Evolutionary conservation across 78 protist species (phyloP).

Genomic region (Dictyostelium citrinum): DNA sequence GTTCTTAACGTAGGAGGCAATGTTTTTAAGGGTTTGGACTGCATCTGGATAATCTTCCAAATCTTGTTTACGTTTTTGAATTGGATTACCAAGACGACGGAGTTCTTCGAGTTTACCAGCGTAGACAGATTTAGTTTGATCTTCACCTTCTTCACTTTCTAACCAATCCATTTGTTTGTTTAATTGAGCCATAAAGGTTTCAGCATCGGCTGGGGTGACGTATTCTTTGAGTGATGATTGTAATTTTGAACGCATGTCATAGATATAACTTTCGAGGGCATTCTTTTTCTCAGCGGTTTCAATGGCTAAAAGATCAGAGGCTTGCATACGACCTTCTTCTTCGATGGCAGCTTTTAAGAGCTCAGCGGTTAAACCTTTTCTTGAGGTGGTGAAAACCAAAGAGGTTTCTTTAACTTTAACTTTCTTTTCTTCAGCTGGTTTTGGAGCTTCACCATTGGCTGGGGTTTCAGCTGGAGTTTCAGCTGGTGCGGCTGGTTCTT

Average conservation of each 20-base stretch:
- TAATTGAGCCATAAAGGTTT: conserved; percentile 32
- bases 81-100: conserved; percentile 57
- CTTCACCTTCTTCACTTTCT: conserved; percentile 94
- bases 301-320: conserved; percentile 68
- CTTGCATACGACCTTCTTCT: conserved; percentile 83
- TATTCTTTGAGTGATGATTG: conserved; percentile 33
- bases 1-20: conserved; percentile 7
- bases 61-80: conserved; percentile 34
- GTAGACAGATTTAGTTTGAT: conserved; percentile 85
- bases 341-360: conserved; percentile 54
- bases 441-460: conserved; percentile 40
- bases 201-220: conserved; percentile 43
- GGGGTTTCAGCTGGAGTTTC: conserved; percentile 5
- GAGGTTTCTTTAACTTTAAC: conserved; percentile 74
- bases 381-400: not conserved
- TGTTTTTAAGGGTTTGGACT: not conserved
- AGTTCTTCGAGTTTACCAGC: conserved; percentile 69
- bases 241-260: conserved; percentile 86
- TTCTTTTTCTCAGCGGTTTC: conserved; percentile 86
- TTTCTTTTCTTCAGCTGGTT: conserved; percentile 63
- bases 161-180: conserved; percentile 90
- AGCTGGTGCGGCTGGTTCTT: conserved; percentile 16
- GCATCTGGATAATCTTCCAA: conserved; percentile 45
- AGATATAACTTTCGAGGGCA: conserved; percentile 90
- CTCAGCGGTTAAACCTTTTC: conserved; percentile 16